Evolutionary conservation across 257 asterid genomes (phyloP), one percentile per base, ranked within the genome.

Genomic region (Catharanthus roseus): DNA sequence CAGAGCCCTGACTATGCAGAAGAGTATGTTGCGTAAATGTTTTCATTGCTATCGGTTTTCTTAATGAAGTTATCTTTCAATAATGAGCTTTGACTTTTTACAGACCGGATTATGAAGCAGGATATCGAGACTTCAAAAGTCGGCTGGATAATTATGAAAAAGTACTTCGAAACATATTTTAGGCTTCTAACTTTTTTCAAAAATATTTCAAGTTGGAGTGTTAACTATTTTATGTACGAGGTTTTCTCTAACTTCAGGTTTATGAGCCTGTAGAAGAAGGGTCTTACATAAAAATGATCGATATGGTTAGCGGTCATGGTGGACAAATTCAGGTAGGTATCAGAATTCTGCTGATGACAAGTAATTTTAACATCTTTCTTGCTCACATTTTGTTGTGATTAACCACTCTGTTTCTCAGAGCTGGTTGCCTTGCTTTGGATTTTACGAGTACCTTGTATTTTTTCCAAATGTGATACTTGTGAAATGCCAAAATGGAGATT

Each of bases 91-190:
- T 75, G 67, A 77, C 51, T 49, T 61, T 86, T 58, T 86, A 80
- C 97, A 95, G 99, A 88, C 87, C 96, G 78, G 99, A 95, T 86
- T 95, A 81, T 80, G 99, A 91, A 88, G 99, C 97, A 66, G 99
- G 99, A 75, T 95, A 95, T 82, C 84, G 82, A 42, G 99, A 95
- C 82, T 95, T 95, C 78, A 95, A 88, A 85, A 84, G 26, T 79
- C 89, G 99, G 75, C 89, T 95, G 68, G 99, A 88, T 8, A 95
- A 95, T 84, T 95, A 95, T 78, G 96, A 89, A 82, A 95, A 87
- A 81, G 99, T 95, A 77, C 79, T 74, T 72, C 65, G 70, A 68
- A 74, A 74, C 77, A 74, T 73, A 50, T 69, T 77, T 75, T 72
- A 34, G 71, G 66, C 74, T n/a, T 38, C 58, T 76, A 33, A 41